A percentile compares a stretch with the other conserved stretches of the same genome.
Evolutionary conservation across 1,139 yeast genomes (phyloP).

Genomic region (Saccharomyces hybrid): DNA sequence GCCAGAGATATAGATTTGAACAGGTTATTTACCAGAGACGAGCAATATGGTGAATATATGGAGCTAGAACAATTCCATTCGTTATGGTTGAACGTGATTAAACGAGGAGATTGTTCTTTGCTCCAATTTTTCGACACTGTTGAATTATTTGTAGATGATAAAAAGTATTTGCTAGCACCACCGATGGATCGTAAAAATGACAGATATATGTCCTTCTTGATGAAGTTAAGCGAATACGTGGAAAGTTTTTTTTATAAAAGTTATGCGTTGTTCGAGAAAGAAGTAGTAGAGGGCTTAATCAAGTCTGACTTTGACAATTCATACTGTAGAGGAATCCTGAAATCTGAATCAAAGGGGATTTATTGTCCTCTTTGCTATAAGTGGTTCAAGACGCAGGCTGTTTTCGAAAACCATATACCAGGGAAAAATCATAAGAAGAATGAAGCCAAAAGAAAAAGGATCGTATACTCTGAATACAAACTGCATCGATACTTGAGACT

Average conservation of each 20-base stretch:
- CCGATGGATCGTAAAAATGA: slow-evolving; percentile 29
- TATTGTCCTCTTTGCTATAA: slow-evolving; percentile 64
- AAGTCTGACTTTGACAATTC: slow-evolving; percentile 33
- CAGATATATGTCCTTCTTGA: slow-evolving; percentile 40
- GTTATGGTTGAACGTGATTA: slow-evolving; percentile 42
- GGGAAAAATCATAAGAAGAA: slow-evolving; percentile 75
- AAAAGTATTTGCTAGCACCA: slow-evolving; percentile 23
- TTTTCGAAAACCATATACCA: slow-evolving; percentile 57
- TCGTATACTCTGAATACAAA: slow-evolving; percentile 23
- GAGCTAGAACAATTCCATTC: slow-evolving; percentile 50
- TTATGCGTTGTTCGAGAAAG: slow-evolving; percentile 45
- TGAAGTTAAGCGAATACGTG: slow-evolving; percentile 42
- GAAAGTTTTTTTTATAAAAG: slow-evolving; percentile 39
- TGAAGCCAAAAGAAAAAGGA: slow-evolving; percentile 15
- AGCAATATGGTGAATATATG: slow-evolving; percentile 55
- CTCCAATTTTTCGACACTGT: slow-evolving; percentile 41
- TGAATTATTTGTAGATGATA: slow-evolving; percentile 35
- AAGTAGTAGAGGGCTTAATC: slow-evolving; percentile 32
- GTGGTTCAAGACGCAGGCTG: slow-evolving; percentile 55
- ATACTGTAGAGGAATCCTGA: background rate
- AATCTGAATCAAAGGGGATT: slow-evolving; percentile 32
- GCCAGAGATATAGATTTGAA: slow-evolving; percentile 45
- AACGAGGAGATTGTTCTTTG: slow-evolving; percentile 36
- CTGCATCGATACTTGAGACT: slow-evolving; percentile 16
- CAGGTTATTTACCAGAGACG: slow-evolving; percentile 49